phyloP scores from a whole-genome alignment of 2,329 filamentous ascomycete genomes.

The Colletotrichum salicis region DNA sequence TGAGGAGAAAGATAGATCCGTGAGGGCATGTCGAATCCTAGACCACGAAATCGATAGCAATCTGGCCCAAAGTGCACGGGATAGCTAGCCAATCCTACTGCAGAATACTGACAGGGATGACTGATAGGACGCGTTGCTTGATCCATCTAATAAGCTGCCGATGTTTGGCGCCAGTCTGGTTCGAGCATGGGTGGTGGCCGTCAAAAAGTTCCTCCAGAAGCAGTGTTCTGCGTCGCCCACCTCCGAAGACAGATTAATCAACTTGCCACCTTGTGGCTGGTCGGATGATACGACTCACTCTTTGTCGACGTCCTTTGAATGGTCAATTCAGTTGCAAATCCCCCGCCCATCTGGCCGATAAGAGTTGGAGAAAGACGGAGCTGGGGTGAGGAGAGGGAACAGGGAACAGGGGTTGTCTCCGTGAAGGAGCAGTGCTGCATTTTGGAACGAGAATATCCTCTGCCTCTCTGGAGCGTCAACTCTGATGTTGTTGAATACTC shows the following conservation, averaged over 20 bases:
- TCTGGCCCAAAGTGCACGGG: not conserved
- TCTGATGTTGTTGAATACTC: not conserved
- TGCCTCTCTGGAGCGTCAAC: not conserved
- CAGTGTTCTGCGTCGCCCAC: not conserved
- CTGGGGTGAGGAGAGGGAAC: not conserved
- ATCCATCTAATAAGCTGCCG: constrained; percentile 28
- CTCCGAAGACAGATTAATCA: constrained; percentile 11
- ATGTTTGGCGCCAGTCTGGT: constrained; percentile 8
- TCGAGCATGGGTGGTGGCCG: not conserved
- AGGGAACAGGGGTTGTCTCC: not conserved
- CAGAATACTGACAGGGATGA: not conserved
- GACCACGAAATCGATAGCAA: not conserved
- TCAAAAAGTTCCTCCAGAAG: constrained; percentile 30
- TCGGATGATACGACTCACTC: constrained; percentile 17
- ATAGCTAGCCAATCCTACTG: constrained; percentile 1
- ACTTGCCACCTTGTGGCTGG: constrained; percentile 17
- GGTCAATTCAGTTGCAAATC: not conserved
- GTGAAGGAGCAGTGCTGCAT: not conserved
- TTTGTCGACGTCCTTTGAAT: not conserved
- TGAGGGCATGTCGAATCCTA: not conserved
- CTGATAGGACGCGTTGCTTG: constrained; percentile 10
- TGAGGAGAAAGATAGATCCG: not conserved
- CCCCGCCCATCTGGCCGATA: constrained; percentile 13
- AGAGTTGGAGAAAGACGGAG: not conserved
- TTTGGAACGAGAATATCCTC: not conserved